Base-by-base conservation (phyloP, 169 alveolate genomes). In the Plasmodium gallinaceum region DNA sequence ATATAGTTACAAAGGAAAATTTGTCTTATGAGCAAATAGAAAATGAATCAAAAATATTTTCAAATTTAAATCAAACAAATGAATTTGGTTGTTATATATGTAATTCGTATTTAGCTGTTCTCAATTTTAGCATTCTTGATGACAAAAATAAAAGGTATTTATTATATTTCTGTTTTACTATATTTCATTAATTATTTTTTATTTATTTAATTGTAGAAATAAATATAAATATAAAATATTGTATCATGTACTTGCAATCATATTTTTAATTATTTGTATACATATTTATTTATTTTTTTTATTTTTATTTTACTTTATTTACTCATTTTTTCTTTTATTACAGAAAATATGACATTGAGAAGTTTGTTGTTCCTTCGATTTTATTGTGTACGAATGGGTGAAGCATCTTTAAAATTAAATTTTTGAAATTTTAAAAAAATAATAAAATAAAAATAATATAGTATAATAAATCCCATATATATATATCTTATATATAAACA, bases 341-440 rank as follows among this genome's bases (percentile, higher is more conserved):
- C 57, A 83, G 91, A 61, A 86, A 86, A 60, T 86, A 71, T 86
- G 92, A 86, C 58, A 69, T 86, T 16, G 92, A 86, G 68, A 86
- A 52, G 16, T 86, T 86, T 86, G 37, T 86, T 16, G 87, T 86
- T 43, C 92, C 92, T 60, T 86, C 92, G 12, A 65, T 65, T 20
- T 22, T 60, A 18, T 71, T 86, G 16, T 86, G 85, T 68, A 86
- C 92, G 7, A 86, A 86, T 57, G 69, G 85, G 6, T 66, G 58
- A 65, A n/a, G 4, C 4, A 32, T 32, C 4, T 32, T 32, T 32
- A 32, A 32, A 4, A 32, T 32, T 2, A 32, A 32, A 32, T 32
- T 32, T 4, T 32, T 2, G 39, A 32, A 32, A 32, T 32, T 2
- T 32, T 2, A 32, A 32, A 32, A 4, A 32, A 32, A 32, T 32